Percentiles rank a stretch among this genome's conserved stretches.
Evolutionary conservation across 2,329 filamentous ascomycete species (phyloP).

Genomic region (Microthyrium microscopicum): DNA sequence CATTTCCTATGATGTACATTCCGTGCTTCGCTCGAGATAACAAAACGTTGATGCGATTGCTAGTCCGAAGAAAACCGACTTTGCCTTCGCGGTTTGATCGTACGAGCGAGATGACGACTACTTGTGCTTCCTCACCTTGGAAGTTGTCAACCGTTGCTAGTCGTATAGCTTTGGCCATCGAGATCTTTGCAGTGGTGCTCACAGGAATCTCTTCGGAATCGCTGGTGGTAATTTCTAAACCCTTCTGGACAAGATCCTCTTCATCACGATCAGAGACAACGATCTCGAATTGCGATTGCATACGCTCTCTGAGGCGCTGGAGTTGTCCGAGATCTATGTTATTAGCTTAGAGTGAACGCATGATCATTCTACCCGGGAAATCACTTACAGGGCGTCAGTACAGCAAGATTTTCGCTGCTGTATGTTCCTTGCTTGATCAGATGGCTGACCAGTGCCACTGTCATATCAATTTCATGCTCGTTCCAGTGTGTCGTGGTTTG

Average conservation of each 20-base stretch:
- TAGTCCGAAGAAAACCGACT: constrained; percentile 48
- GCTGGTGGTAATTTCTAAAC: constrained; percentile 9
- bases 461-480: constrained; percentile 46
- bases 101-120: constrained; percentile 54
- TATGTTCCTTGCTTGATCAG: constrained; percentile 49
- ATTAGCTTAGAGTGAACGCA: no score
- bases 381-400: constrained; percentile 44
- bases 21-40: constrained; percentile 51
- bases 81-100: constrained; percentile 45
- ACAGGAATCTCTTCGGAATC: no score
- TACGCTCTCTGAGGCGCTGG: constrained; percentile 29
- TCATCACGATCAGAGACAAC: constrained; percentile 44
- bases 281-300: constrained; percentile 40
- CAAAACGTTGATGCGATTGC: constrained; percentile 54
- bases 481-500: constrained; percentile 38
- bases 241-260: constrained; percentile 12
- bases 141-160: constrained; percentile 60
- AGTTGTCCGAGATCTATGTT: constrained; percentile 44
- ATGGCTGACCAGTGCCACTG: constrained; percentile 44
- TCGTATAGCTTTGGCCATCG: constrained; percentile 34
- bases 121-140: constrained; percentile 58
- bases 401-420: constrained; percentile 43
- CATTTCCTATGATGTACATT: constrained; percentile 55
- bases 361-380: no score
- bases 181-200: no score